Evolutionary conservation across 345 rosid genomes (phyloP), one percentile per base, ranked within the genome.

Genomic region (Noccaea caerulescens): DNA sequence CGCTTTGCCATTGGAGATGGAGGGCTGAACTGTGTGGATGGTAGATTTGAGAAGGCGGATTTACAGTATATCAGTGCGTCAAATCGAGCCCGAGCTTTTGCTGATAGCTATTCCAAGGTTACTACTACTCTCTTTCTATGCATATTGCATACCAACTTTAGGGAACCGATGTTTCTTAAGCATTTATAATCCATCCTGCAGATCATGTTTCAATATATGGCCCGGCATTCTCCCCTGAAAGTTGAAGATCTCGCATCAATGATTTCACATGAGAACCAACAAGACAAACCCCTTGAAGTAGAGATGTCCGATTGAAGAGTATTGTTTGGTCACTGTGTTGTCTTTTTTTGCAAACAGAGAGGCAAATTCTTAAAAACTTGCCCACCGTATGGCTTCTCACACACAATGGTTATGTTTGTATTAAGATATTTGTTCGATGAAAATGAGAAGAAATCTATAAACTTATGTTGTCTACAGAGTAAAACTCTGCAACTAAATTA

Each of bases 81-180:
- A 68, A 88, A 89, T 68, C 80, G 85, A 72, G 85, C 92, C 5
- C 90, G 98, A 33, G 87, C 96, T 32, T 94, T 86, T 71, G 93
- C 99, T 39, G 99, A 94, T 70, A 91, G 93, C 79, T 91, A 84
- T 82, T 94, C 99, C 54, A 94, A 94, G 99, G 96, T 94, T 69
- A 20, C 86, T 69, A 20, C 86, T 71, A 42, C 39, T 46, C 50
- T 34, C 46, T 20, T 51, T 6, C 20, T 46, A 34, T 62, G 47
- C 46, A 41, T 32, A 30, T 25, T 8, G 18, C 60, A 32, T 16
- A 25, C 16, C 11, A 34, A 58, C 23, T 51, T 25, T 41, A 37
- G 41, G 30, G 43, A 1, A 54, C 53, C 8, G 20, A 32, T 63
- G 18, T 54, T 69, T 34, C 51, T 59, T 12, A 4, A 25, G 38